A percentile compares a stretch with the other conserved stretches of the same genome.
Conservation (phyloP, 176 grass and related monocot genomes). For the Carex parvula region DNA sequence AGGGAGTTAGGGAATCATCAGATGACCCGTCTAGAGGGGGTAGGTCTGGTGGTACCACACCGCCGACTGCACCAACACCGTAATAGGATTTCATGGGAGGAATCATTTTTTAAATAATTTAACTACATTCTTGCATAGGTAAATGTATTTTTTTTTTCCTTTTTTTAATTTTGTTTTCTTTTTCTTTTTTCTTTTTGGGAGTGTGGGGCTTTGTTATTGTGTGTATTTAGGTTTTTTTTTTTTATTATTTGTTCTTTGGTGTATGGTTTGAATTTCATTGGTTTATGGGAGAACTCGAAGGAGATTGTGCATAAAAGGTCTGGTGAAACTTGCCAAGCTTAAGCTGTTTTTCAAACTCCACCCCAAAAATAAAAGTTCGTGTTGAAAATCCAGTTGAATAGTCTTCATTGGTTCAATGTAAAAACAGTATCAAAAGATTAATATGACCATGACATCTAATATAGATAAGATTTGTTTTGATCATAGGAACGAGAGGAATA, state of each 20-base stretch:
- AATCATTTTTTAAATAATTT: slow-evolving; percentile 18
- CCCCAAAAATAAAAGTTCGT: too few relatives aligned
- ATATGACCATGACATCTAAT: too few relatives aligned
- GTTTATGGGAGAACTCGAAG: slow-evolving; percentile 21
- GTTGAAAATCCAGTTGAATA: too few relatives aligned
- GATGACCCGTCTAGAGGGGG: slow-evolving; percentile 36
- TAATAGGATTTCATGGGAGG: slow-evolving; percentile 53
- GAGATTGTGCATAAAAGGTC: slow-evolving; percentile 27
- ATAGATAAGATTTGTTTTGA: too few relatives aligned
- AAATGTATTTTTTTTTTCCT: slow-evolving; percentile 41
- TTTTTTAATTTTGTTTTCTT: background rate
- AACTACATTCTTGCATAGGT: slow-evolving; percentile 53
- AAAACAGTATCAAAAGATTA: too few relatives aligned
- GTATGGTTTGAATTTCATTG: slow-evolving; percentile 20
- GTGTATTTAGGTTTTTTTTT: slow-evolving; percentile 27
- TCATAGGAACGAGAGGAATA: too few relatives aligned
- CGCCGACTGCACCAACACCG: slow-evolving; percentile 55
- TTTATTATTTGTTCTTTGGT: background rate
- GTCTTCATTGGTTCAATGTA: too few relatives aligned
- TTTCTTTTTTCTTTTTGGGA: background rate
- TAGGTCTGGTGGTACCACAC: slow-evolving; percentile 45
- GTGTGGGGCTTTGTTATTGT: slow-evolving; percentile 16
- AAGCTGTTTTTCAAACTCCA: background rate
- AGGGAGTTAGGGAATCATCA: slow-evolving; percentile 40
- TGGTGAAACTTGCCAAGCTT: background rate